phyloP scores from a whole-genome alignment of 1,139 yeast genomes.

The Meyerozyma carpophila region DNA sequence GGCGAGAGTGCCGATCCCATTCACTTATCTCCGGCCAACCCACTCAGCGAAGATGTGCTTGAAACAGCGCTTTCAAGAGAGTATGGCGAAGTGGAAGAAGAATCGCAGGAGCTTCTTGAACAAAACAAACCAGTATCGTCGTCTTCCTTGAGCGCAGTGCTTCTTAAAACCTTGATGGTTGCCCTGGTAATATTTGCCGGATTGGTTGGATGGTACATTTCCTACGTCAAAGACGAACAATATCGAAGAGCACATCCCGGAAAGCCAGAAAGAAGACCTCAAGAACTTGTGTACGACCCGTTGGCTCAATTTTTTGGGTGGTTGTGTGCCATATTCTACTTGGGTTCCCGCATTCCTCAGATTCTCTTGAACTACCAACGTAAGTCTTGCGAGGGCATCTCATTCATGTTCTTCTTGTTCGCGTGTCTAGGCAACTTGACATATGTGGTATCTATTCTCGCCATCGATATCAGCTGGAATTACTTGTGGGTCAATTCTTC shows the following conservation, averaged over 20 bases:
- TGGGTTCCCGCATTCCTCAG: conserved; percentile 90
- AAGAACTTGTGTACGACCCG: conserved; percentile 54
- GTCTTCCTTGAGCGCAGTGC: conserved; percentile 17
- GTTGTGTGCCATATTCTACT: conserved; percentile 78
- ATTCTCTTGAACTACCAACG: conserved; percentile 75
- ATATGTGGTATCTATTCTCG: conserved; percentile 76
- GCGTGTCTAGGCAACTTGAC: conserved; percentile 92
- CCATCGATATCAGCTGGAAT: conserved; percentile 64
- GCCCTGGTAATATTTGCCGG: conserved; percentile 69
- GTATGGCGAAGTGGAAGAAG: conserved; percentile 12
- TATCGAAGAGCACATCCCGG: conserved; percentile 26
- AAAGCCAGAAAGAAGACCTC: conserved; percentile 19
- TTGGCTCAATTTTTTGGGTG: conserved; percentile 89
- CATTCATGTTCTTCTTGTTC: conserved; percentile 84
- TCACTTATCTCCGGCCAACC: conserved; percentile 87
- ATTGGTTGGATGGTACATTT: conserved; percentile 77
- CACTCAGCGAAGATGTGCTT: conserved; percentile 63
- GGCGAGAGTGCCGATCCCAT: conserved; percentile 60
- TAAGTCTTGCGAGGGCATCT: conserved; percentile 89
- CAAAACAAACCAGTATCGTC: conserved; percentile 4
- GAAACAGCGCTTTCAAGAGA: conserved; percentile 50
- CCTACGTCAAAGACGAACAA: conserved; percentile 38
- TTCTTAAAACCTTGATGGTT: conserved; percentile 62
- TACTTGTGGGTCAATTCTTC: conserved; percentile 78
- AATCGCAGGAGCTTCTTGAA: conserved; percentile 9